Evolutionary conservation across 2,329 filamentous ascomycete species (phyloP).

Genomic region (Diaporthe humulicola): DNA sequence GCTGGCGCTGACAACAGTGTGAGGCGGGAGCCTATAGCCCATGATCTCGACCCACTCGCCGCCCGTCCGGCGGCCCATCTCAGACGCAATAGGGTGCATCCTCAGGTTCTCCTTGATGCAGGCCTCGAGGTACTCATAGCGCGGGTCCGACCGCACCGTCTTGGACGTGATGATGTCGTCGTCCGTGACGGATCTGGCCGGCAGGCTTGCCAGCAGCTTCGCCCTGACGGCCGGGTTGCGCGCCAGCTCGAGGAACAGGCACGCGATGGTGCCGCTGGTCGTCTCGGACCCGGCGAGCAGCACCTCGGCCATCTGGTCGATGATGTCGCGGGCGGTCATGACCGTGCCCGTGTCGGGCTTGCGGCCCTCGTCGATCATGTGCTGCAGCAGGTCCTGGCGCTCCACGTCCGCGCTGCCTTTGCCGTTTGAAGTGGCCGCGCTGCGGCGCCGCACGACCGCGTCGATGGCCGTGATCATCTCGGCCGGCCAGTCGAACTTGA

Average conservation of each 20-base stretch:
- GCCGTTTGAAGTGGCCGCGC: background rate
- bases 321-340: conserved; percentile 42
- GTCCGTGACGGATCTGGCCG: conserved; percentile 1
- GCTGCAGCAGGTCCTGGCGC: conserved; percentile 41
- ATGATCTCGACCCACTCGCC: conserved; percentile 75
- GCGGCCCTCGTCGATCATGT: conserved; percentile 42
- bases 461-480: conserved; percentile 41
- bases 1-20: conserved; percentile 81
- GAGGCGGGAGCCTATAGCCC: conserved; percentile 73
- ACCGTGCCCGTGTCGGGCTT: conserved; percentile 29
- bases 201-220: conserved; percentile 37
- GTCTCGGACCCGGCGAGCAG: conserved; percentile 48
- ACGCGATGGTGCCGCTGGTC: conserved; percentile 44
- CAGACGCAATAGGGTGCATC: conserved; percentile 66
- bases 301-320: conserved; percentile 37
- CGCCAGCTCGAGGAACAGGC: conserved; percentile 46
- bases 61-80: conserved; percentile 78
- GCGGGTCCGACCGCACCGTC: conserved; percentile 67
- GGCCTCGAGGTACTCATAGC: conserved; percentile 81
- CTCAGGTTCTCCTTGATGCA: conserved; percentile 37
- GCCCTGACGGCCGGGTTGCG: conserved; percentile 42
- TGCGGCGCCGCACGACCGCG: conserved; percentile 36
- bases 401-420: background rate
- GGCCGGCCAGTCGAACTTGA: conserved; percentile 42
- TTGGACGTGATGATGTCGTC: conserved; percentile 21